Conservation (phyloP, 345 rosid species). For the Eucalyptus pauciflora region DNA sequence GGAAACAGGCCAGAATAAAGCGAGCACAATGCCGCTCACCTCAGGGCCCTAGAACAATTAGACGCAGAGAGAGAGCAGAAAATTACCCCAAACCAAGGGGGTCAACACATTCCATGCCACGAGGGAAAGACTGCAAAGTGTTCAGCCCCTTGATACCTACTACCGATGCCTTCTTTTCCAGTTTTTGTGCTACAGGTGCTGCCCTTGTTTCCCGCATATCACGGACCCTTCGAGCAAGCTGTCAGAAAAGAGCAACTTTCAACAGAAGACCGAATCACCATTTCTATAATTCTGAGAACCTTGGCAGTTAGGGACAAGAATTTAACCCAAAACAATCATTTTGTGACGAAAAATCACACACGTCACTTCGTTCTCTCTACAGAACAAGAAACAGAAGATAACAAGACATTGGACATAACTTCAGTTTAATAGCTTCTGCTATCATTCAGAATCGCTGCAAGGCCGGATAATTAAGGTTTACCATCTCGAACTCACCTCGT, state of each 20-base stretch:
- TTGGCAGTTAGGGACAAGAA: background rate
- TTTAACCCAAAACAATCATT: background rate
- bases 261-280: background rate
- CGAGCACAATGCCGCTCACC: background rate
- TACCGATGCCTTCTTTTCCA: conserved; percentile 46
- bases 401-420: background rate
- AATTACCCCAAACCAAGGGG: conserved; percentile 87
- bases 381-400: background rate
- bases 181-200: conserved; percentile 66
- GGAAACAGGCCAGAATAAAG: background rate
- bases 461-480: background rate
- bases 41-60: background rate
- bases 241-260: conserved; percentile 9
- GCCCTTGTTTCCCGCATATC: conserved; percentile 92
- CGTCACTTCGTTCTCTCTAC: background rate
- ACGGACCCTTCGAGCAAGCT: conserved; percentile 93
- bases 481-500: conserved; percentile 40
- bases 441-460: background rate
- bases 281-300: background rate
- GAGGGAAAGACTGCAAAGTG: conserved; percentile 73
- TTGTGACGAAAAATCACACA: background rate
- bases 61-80: background rate
- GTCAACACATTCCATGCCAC: conserved; percentile 95
- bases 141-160: conserved; percentile 35
- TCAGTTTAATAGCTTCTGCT: background rate